These are phyloP conservation scores for Mycena albidolilacea DNA, from an alignment of 768 basidiomycete genomes.

Conservation along the genomic window DNA sequence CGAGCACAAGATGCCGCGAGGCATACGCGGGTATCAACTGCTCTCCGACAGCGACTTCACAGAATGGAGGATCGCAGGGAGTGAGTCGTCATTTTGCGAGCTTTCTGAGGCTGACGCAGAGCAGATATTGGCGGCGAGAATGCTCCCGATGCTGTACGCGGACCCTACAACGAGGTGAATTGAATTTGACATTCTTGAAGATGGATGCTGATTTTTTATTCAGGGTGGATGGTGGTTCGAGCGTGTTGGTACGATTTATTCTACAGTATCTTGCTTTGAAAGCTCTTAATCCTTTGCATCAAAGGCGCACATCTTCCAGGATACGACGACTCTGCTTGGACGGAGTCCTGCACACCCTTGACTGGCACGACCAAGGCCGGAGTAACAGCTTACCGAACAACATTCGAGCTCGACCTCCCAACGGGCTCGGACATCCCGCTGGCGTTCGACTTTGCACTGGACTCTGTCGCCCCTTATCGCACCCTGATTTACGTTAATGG, in stretches of 20 bases:
- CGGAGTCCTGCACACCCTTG: slow-evolving; percentile 60
- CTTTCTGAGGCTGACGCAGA: not conserved
- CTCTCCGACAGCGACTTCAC: slow-evolving; percentile 51
- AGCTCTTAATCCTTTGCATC: not conserved
- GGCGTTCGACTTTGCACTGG: slow-evolving; percentile 71
- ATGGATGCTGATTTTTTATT: not conserved
- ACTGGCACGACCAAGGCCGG: slow-evolving; percentile 65
- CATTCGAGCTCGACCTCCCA: slow-evolving; percentile 69
- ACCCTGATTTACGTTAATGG: slow-evolving; percentile 79
- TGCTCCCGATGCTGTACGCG: slow-evolving; percentile 70
- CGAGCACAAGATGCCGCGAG: slow-evolving; percentile 73
- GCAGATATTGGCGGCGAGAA: slow-evolving; percentile 56
- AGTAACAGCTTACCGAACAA: slow-evolving; percentile 76
- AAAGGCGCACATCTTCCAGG: slow-evolving; percentile 72
- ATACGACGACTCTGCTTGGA: slow-evolving; percentile 70
- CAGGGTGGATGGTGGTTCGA: slow-evolving; percentile 68
- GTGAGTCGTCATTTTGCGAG: slow-evolving; percentile 36
- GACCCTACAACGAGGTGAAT: slow-evolving; percentile 65
- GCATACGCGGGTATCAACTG: slow-evolving; percentile 75
- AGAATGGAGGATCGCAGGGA: slow-evolving; percentile 58
- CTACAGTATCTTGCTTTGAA: not conserved
- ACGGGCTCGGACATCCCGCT: slow-evolving; percentile 66
- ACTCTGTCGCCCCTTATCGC: slow-evolving; percentile 67
- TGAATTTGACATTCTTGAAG: no score
- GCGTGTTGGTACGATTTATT: slow-evolving; percentile 55